Percentiles rank a stretch among this genome's conserved stretches.
phyloP scores from a whole-genome alignment of 306 rosid genomes.

The Macrotyloma uniflorum region DNA sequence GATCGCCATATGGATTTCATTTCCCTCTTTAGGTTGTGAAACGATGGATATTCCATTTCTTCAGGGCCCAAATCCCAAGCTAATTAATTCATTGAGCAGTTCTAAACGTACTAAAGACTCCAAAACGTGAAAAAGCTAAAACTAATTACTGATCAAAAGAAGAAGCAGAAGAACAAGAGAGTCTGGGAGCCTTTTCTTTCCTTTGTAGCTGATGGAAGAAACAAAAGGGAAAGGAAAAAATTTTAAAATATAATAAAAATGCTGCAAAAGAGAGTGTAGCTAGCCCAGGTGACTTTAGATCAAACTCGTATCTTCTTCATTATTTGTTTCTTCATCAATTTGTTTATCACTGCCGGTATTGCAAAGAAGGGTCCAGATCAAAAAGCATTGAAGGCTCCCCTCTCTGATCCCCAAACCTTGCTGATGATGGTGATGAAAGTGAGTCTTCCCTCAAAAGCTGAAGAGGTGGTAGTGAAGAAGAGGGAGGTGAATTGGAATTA shows the following conservation, averaged over 20 bases:
- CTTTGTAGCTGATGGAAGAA: conserved; percentile 31
- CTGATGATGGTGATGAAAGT: conserved; percentile 43
- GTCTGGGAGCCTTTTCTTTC: conserved; percentile 39
- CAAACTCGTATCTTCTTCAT: conserved; percentile 31
- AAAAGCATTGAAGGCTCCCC: conserved; percentile 56
- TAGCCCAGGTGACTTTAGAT: conserved; percentile 33
- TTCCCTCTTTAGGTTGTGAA: conserved; percentile 35
- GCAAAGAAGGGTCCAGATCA: conserved; percentile 69
- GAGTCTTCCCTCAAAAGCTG: conserved; percentile 47
- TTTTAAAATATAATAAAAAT: conserved; percentile 29
- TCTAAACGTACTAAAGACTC: conserved; percentile 31
- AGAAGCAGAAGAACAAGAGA: conserved; percentile 2
- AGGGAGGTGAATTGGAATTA: conserved; percentile 31
- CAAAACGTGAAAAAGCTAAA: conserved; percentile 35
- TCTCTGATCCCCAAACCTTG: conserved; percentile 52
- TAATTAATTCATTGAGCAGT: conserved; percentile 37
- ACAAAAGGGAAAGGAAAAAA: not conserved
- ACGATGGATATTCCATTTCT: conserved; percentile 35
- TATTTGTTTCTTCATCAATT: conserved; percentile 38
- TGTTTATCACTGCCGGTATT: conserved; percentile 41
- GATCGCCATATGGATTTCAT: conserved; percentile 20
- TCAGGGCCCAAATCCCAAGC: conserved; percentile 49
- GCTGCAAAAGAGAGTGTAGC: conserved; percentile 40
- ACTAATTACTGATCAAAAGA: conserved; percentile 35
- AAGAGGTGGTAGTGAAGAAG: conserved; percentile 41